Evolutionary conservation across 768 basidiomycete genomes (phyloP).

Genomic region (Suillus ampliporus): DNA sequence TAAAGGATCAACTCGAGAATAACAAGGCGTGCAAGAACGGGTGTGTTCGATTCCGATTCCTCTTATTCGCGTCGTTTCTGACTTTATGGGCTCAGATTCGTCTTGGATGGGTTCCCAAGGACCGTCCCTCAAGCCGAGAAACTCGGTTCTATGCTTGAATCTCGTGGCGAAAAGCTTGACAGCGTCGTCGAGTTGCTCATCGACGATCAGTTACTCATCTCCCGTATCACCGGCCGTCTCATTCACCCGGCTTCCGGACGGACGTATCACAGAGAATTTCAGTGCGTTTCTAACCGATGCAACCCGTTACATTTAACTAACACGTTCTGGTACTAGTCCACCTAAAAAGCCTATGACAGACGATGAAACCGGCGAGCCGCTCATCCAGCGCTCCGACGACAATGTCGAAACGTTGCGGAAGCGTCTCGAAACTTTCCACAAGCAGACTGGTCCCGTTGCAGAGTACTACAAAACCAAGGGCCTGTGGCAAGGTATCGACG

Average conservation of each 20-base stretch:
- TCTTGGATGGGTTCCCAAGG: conserved; percentile 98
- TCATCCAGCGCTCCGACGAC: conserved; percentile 97
- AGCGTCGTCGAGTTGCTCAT: conserved; percentile 90
- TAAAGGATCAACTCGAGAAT: conserved; percentile 91
- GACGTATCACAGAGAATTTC: conserved; percentile 94
- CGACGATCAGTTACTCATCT: conserved; percentile 94
- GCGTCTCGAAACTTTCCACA: conserved; percentile 85
- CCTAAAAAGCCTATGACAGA: conserved; percentile 96
- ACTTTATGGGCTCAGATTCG: conserved; percentile 67
- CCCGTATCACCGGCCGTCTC: conserved; percentile 95
- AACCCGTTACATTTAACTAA: conserved; percentile 17
- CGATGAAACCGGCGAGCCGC: conserved; percentile 93
- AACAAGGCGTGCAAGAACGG: conserved; percentile 95
- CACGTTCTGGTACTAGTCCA: conserved; percentile 59
- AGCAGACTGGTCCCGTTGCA: conserved; percentile 93
- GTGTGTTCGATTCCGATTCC: conserved; percentile 53
- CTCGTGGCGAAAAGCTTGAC: conserved; percentile 86
- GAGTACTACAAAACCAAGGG: conserved; percentile 94
- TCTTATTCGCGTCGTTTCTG: conserved; percentile 1
- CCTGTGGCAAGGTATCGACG: conserved; percentile 91
- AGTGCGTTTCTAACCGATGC: conserved; percentile 56
- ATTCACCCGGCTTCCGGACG: conserved; percentile 90
- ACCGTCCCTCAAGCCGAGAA: conserved; percentile 97
- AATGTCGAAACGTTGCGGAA: conserved; percentile 95
- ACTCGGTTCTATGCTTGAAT: conserved; percentile 87